These are phyloP conservation scores for Prunus dulcis DNA, from an alignment of 306 rosid species.

Conservation along the genomic window DNA sequence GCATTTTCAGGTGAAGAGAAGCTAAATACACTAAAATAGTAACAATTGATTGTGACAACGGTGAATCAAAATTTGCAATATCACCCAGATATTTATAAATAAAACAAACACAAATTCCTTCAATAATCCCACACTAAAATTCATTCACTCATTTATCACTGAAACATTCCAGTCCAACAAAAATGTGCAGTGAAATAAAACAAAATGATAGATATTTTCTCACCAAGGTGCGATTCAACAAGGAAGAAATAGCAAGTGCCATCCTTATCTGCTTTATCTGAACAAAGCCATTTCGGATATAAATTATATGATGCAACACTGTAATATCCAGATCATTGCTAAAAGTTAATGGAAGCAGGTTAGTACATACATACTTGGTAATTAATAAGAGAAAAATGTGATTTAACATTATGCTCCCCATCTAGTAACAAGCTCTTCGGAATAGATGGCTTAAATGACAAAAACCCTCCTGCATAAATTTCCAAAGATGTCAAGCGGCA, in stretches of 20 bases:
- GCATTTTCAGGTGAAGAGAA: conserved; percentile 4
- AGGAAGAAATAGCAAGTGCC: conserved; percentile 86
- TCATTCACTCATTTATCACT: not conserved
- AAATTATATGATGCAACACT: conserved; percentile 17
- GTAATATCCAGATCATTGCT: conserved; percentile 23
- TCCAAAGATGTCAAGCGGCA: conserved; percentile 6
- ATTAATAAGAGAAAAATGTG: conserved; percentile 82
- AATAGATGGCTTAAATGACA: conserved; percentile 83
- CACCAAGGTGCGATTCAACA: conserved; percentile 90
- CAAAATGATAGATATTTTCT: conserved; percentile 22
- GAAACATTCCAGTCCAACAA: not conserved
- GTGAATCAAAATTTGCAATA: not conserved
- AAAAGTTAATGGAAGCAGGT: conserved; percentile 37
- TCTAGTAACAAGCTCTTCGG: conserved; percentile 68
- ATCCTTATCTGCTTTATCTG: conserved; percentile 91
- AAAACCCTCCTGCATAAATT: conserved; percentile 76
- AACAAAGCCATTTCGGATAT: conserved; percentile 26
- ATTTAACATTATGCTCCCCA: conserved; percentile 61
- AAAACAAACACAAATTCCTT: conserved; percentile 2
- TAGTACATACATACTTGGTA: conserved; percentile 73
- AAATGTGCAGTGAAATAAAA: not conserved
- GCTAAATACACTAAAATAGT: not conserved
- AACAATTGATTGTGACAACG: not conserved
- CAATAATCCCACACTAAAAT: not conserved
- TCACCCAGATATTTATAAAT: not conserved